Evolutionary conservation across 2,329 filamentous ascomycete species (phyloP), one percentile per base, ranked within the genome.

Genomic region (Apiospora aurea): DNA sequence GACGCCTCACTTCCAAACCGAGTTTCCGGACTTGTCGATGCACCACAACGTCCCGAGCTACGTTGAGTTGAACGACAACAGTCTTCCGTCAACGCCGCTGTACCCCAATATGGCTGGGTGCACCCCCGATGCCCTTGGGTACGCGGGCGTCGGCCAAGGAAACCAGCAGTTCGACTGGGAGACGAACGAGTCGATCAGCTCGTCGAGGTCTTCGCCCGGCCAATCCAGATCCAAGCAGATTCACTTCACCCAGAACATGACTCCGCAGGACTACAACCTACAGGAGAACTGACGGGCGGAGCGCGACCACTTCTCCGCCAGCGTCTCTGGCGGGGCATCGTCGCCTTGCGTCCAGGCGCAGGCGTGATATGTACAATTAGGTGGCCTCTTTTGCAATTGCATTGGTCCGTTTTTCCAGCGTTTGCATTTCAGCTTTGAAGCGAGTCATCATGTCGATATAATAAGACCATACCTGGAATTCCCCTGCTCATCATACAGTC

Each of bases 81-180:
- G 84, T 77, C 84, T 88, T 72, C 85, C 87, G 13, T 80, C 84
- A 21, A 88, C 87, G 2, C 86, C 87, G 5, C 82, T 85, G 2
- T 86, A 85, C 69, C 79, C 82, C 4, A 79, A 82, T 70, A 81
- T 80, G 74, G 82, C 88, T 77, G 82, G 83, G 0, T 81, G 83
- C 13, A 77, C 80, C 13, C 87, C 85, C 18, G 76, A 78, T n/a
- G 18, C 67, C 16, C 46, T 51, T 41, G 24, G 16, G 6, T 51
- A 53, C 46, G 14, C 53, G 29, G 26, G 43, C 67, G 46, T 4
- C 13, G 29, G 43, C 24, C 43, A 34, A 49, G 46, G 76, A 43
- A 86, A 84, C 53, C 78, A 84, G 21, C 87, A 89, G 73, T 89
- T 87, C 76, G 85, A 85, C 75, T 89, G 88, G 83, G 84, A 87